Percentiles rank a stretch among this genome's conserved stretches.
Conservation (phyloP, 2,329 filamentous ascomycete genomes). For the Cyanodermella asteris region DNA sequence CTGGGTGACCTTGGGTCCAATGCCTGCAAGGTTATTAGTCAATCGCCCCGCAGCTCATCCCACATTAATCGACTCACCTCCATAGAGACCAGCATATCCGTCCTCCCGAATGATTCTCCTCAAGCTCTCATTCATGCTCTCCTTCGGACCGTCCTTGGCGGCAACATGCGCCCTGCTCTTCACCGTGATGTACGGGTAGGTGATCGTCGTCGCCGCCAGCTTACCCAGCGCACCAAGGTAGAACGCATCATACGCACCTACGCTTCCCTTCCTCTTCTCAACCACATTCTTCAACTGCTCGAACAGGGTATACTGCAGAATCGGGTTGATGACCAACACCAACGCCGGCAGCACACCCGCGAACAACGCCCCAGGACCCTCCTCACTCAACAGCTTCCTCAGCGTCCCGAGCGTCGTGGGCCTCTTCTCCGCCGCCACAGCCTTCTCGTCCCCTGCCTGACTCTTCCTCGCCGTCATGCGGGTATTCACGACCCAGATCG, state of each 20-base stretch:
- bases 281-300: constrained; percentile 90
- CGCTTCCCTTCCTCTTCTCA: constrained; percentile 51
- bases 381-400: constrained; percentile 55
- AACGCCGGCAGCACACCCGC: constrained; percentile 80
- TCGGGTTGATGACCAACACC: constrained; percentile 91
- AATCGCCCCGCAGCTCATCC: background rate
- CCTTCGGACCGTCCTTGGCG: constrained; percentile 49
- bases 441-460: constrained; percentile 16
- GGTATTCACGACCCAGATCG: constrained; percentile 98
- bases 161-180: constrained; percentile 97
- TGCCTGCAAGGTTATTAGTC: constrained; percentile 35
- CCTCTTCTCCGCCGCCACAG: constrained; percentile 24
- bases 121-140: constrained; percentile 60
- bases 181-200: constrained; percentile 96
- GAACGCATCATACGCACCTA: constrained; percentile 76
- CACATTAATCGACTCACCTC: constrained; percentile 50
- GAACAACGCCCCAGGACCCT: constrained; percentile 71
- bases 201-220: constrained; percentile 78
- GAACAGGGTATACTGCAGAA: constrained; percentile 95
- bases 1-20: constrained; percentile 89
- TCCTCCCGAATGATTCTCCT: constrained; percentile 66
- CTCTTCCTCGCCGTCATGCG: constrained; percentile 67
- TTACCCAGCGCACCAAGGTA: constrained; percentile 83
- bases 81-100: constrained; percentile 81
- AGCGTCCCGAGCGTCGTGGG: constrained; percentile 66